Base-by-base conservation (phyloP, 192 early-diverging fungal species). In the Dispira parvispora region DNA sequence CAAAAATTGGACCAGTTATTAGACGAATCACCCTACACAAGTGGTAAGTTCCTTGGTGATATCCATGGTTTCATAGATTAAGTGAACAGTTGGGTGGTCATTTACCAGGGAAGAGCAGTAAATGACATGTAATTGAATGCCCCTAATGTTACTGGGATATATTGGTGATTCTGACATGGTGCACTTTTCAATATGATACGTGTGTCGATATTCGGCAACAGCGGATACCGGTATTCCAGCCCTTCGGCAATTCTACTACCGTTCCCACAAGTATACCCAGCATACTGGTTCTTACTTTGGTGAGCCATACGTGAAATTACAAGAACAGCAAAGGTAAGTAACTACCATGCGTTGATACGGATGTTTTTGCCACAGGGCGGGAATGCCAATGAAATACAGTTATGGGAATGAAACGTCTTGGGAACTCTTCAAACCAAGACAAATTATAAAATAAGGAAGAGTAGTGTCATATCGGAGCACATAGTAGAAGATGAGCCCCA, bases 161-260 rank as follows among this genome's bases (percentile, higher is more conserved):
- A 20, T 52, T 21, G 6, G 26, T 65, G 32, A 3, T 1, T n/a
- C 26, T 43, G 8, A 28, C 21, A 45, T 25, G 10, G 46, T 63
- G 23, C 21, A 0, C 62, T 23, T 18, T 50, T 42, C 21, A 21
- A 13, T 25, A 49, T 42, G 18, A 11, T 45, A 38, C 44, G 27
- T 21, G 26, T 62, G 12, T 60, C 18, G 23, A 42, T 11, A 9
- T 18, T 3, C 45, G 46, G 13, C 28, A 38, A 50, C 11, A 83
- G 79, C 73, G 11, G 81, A 84, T 49, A 69, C 80, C 9, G 83
- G 80, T 0, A 75, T 87, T 18, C 83, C 84, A 26, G 68, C 69
- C 11, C 64, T 91, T 11, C 78, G 84, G 11, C 89, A 91, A 67
- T 89, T 89, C 65, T 64, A 84, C 25, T 88, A 81, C 68, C 82